Base-by-base conservation (phyloP, 2,329 filamentous ascomycete genomes). In the Hortaea werneckii region DNA sequence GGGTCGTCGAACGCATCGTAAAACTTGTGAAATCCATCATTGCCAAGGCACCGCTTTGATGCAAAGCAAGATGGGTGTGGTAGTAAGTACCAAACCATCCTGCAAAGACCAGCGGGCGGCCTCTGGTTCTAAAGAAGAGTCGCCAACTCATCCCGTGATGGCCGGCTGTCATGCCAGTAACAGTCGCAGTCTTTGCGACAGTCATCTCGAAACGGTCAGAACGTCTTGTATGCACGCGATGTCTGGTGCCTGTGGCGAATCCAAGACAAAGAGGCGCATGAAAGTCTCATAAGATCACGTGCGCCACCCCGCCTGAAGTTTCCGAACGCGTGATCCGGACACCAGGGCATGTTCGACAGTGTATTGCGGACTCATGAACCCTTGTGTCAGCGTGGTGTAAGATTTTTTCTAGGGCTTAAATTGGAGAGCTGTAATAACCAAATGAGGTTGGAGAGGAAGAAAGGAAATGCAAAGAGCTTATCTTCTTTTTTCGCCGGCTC, bases 1-100 rank as follows among this genome's bases (percentile, higher is more conserved):
- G 43, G 26, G 37, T 54, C 51, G 13, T 40, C 45, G 26, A 54
- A 43, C 1, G 49, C 47, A 10, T 42, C 40, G 37, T 57, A 57
- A 43, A 55, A 57, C 6, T 47, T 37, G 49, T 45, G 7, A 53
- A 48, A 29, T 50, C 49, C 26, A 39, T 41, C 5, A 39, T 29
- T 37, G 30, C 35, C 12, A 13, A 5, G 7, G 5, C 7, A 20
- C 2, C 30, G 32, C n/a, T 26, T 43, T 43, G 37, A 10, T 3
- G 37, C 3, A 10, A 39, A 13, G 37, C 37, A 13, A 26, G 13
- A 4, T 35, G 2, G 32, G n/a, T 35, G 32, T 35, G 10, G 40
- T 20, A 20, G 20, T 20, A 20, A 4, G 20, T 20, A 20, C 20
- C 20, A 20, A 20, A 20, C 20, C 20, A 20, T 20, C 20, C 2